Evolutionary conservation across 1,284 basidiomycete species (phyloP).

Genomic region (Moniliophthora roreri): DNA sequence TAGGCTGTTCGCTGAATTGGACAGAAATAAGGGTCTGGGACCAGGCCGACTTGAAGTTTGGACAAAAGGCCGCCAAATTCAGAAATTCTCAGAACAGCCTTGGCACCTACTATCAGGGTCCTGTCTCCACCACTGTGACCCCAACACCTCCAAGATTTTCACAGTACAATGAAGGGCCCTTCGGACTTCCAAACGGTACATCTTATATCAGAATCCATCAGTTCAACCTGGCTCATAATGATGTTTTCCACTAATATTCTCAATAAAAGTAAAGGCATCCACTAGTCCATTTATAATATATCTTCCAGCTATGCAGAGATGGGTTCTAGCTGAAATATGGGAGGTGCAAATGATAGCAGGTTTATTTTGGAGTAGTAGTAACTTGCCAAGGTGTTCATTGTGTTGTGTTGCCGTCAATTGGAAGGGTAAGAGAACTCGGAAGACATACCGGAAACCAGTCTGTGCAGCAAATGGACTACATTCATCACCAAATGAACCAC

Average conservation of each 20-base stretch:
- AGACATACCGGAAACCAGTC: slow-evolving; percentile 19
- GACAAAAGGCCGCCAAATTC: too few relatives aligned
- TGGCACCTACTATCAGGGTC: too few relatives aligned
- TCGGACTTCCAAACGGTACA: too few relatives aligned
- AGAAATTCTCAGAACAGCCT: too few relatives aligned
- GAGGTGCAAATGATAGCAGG: slow-evolving; percentile 28
- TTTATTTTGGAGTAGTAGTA: slow-evolving; percentile 30
- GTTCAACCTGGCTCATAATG: too few relatives aligned
- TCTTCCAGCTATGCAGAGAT: slow-evolving; percentile 35
- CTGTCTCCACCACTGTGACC: too few relatives aligned
- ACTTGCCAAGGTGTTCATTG: slow-evolving; percentile 12
- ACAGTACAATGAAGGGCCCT: too few relatives aligned
- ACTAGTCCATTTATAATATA: slow-evolving; percentile 35
- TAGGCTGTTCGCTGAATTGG: too few relatives aligned
- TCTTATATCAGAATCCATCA: too few relatives aligned
- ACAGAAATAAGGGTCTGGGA: too few relatives aligned
- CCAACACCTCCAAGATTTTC: too few relatives aligned
- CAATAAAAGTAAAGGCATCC: slow-evolving; percentile 30
- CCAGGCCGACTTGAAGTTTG: too few relatives aligned
- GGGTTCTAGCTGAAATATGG: slow-evolving; percentile 23
- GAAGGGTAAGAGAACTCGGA: neutral
- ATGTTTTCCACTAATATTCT: slow-evolving; percentile 30
- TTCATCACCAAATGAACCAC: slow-evolving; percentile 31
- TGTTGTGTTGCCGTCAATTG: neutral
- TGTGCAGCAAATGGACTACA: slow-evolving; percentile 32